phyloP scores from a whole-genome alignment of 371 early-diverging fungal species.

The Mucor circinelloides region DNA sequence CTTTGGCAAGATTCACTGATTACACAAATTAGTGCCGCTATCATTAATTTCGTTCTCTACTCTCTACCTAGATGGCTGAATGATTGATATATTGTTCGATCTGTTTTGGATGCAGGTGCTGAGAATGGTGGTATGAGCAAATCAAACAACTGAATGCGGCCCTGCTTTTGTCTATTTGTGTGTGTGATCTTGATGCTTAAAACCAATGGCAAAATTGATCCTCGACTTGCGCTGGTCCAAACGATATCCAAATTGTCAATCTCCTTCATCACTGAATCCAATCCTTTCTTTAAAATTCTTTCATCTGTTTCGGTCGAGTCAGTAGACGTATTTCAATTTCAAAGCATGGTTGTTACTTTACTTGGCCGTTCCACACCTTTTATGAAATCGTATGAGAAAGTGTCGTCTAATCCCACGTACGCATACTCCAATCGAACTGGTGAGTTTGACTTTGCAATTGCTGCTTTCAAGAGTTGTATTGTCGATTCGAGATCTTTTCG shows the following conservation, averaged over 20 bases:
- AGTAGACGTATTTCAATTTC: neutral
- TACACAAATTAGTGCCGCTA: neutral
- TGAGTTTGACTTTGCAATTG: neutral
- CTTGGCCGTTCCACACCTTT: neutral
- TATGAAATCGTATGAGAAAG: neutral
- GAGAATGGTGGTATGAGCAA: neutral
- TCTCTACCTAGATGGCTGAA: neutral
- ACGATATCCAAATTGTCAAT: neutral
- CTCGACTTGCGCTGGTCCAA: neutral
- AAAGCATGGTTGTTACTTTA: neutral
- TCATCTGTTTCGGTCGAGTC: neutral
- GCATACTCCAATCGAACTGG: neutral
- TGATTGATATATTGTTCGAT: neutral
- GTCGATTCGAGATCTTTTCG: neutral
- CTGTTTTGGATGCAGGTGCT: neutral
- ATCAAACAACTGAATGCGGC: neutral
- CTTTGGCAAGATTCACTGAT: neutral
- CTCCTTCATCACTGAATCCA: neutral
- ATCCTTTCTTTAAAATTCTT: neutral
- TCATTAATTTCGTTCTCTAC: neutral
- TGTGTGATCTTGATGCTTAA: neutral
- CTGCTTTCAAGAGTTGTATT: neutral
- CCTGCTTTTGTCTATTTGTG: neutral
- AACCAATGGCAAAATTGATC: neutral
- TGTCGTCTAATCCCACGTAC: neutral